Base-by-base conservation (phyloP, 495 filamentous ascomycete genomes). In the Hypoxylon perforatum region DNA sequence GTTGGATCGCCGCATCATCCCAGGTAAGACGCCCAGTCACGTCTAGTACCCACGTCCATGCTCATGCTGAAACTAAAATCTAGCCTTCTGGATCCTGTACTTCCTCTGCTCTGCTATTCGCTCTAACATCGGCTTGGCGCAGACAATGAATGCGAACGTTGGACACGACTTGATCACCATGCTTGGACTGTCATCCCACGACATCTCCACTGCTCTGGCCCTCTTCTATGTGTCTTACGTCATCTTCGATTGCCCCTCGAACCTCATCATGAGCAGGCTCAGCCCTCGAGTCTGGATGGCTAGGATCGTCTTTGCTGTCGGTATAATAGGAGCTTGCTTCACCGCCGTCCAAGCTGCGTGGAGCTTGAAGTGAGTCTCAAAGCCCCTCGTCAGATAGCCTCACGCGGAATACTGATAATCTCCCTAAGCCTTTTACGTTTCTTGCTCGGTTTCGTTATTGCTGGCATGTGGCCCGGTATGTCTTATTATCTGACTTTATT, bases 401-500 rank as follows among this genome's bases (percentile, higher is more conserved):
- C 5, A 46, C 35, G 50, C 39, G 5, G 30, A 28, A 5, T 49
- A 4, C 39, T 62, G 33, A 61, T 46, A 50, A 2, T 42, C 18
- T 2, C 4, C 7, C n/a, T 6, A 49, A 91, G 88, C 66, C 82
- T 96, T 25, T 83, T 97, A 4, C 89, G 93, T n/a, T 86, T 96
- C 45, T 82, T 97, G 7, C 83, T 96, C 12, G 93, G 93, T 41
- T 84, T 96, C 53, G 92, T 96, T 17, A 93, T 92, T 70, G 93
- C 93, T 9, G 93, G 93, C 15, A 92, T 97, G 88, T 96, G 93
- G 92, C 93, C 93, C 1, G 93, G 93, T 36, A 96, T 97, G 93
- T 86, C 93, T 17, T 96, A 95, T 76, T 96, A 96, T 69, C 82
- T 97, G 18, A 95, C 93, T 0, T 83, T 97, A 14, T 97, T 96